Base-by-base conservation (phyloP, 441 rosid genomes). In the Theobroma grandiflorum region DNA sequence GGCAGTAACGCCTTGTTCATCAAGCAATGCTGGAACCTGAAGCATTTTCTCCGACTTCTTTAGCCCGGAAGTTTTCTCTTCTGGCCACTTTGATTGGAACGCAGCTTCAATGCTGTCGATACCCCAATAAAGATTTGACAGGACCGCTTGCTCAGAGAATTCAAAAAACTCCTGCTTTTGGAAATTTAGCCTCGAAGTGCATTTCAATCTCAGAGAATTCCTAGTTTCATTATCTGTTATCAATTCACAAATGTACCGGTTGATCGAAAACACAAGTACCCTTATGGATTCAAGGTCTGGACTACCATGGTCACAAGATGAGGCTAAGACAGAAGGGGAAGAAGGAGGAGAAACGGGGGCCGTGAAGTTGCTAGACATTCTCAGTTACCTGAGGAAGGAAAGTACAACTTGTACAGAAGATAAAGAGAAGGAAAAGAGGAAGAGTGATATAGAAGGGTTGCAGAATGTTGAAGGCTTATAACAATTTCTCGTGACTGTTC, bases 21-120 rank as follows among this genome's bases (percentile, higher is more conserved):
- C 96, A 67, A 95, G 93, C 89, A 92, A 88, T 18, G 99, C 98
- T 2, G 98, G 98, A 26, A 89, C 91, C 86, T 96, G 99, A 75
- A 94, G 98, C 97, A 91, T 84, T 79, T 76, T 84, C 87, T 96
- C 98, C 1, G 97, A 86, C 59, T 90, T 89, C 42, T 73, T 81
- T 10, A 95, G 70, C 78, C 68, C 72, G 43, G 72, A 59, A 6
- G 72, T 58, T 58, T 76, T 88, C 79, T 89, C 88, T 59, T 84
- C 91, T 0, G 84, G 79, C 31, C 57, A 76, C 55, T 82, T 81
- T 3, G 86, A 87, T 22, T 78, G 86, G 38, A 91, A 79, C 35
- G 94, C 95, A 12, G 88, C 82, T 84, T 91, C 96, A 47, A 91
- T 89, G 78, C 83, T 82, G 10, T 90, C 88, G 16, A 96, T 89